Evolutionary conservation across 805 yeast genomes (phyloP).

Genomic region (Priceomyces medius): DNA sequence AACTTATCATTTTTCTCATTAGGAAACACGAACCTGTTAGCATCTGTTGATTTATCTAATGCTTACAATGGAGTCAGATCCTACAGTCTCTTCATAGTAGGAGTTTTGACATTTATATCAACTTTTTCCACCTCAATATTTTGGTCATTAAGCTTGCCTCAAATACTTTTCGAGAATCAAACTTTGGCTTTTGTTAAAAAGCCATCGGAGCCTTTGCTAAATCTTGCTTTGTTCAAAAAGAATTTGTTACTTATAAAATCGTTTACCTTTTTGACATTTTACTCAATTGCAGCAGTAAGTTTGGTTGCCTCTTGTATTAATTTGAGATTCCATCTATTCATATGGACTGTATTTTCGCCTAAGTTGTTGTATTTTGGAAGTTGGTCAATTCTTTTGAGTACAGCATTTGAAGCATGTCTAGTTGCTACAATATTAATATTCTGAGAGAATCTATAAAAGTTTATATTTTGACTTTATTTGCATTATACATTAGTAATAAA

Average conservation of each 20-base stretch:
- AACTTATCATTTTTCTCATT: constrained; percentile 78
- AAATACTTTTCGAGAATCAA: constrained; percentile 36
- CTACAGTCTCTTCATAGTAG: constrained; percentile 71
- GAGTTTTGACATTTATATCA: constrained; percentile 73
- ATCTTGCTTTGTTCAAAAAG: constrained; percentile 24
- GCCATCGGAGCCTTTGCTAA: constrained; percentile 12
- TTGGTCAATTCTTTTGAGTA: constrained; percentile 60
- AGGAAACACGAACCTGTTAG: constrained; percentile 90
- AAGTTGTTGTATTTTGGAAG: constrained; percentile 76
- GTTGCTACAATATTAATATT: constrained; percentile 15
- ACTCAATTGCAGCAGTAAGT: constrained; percentile 56
- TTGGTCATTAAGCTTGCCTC: constrained; percentile 60
- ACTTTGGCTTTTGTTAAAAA: constrained; percentile 13
- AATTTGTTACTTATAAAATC: constrained; percentile 35
- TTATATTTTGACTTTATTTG: neutral
- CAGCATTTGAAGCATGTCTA: constrained; percentile 45
- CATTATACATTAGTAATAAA: constrained; percentile 1
- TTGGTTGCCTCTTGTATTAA: constrained; percentile 68
- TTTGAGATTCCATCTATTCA: constrained; percentile 81
- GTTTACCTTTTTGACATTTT: constrained; percentile 49
- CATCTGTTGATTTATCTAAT: constrained; percentile 86
- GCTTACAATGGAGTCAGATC: constrained; percentile 85
- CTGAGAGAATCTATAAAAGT: constrained; percentile 1
- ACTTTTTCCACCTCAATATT: constrained; percentile 84
- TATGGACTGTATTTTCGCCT: constrained; percentile 98